phyloP scores from a whole-genome alignment of 2,329 filamentous ascomycete species.

The Raffaelea albimanens region DNA sequence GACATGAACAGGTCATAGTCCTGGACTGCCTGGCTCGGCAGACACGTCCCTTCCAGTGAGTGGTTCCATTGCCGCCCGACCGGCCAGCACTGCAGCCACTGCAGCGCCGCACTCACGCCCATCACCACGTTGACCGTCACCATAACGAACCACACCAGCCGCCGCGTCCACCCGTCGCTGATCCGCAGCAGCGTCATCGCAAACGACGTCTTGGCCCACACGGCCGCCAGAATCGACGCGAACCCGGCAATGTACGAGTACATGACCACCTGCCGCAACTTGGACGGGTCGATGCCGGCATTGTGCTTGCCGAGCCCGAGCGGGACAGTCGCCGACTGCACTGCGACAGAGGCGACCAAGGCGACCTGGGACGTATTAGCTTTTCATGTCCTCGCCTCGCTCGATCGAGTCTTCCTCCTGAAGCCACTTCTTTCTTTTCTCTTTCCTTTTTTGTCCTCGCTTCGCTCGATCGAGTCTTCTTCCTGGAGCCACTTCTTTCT shows the following conservation, averaged over 20 bases:
- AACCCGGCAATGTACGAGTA: slow-evolving; percentile 3
- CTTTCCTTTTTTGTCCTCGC: no score
- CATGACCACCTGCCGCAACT: slow-evolving; percentile 1
- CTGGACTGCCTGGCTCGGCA: slow-evolving; percentile 19
- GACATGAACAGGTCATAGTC: slow-evolving; percentile 22
- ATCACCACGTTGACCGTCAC: slow-evolving; percentile 20
- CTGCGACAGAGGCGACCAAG: not conserved
- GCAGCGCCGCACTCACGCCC: slow-evolving; percentile 17
- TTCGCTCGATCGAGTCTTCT: no score
- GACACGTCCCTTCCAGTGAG: slow-evolving; percentile 18
- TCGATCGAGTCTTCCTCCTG: no score
- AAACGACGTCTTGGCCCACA: slow-evolving; percentile 8
- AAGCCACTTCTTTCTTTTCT: no score
- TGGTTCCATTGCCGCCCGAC: slow-evolving; percentile 20
- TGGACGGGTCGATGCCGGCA: not conserved
- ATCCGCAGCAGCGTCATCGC: slow-evolving; percentile 9
- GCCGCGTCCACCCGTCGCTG: slow-evolving; percentile 4
- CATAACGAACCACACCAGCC: slow-evolving; percentile 19
- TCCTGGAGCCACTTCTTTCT: no score
- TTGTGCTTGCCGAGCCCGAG: slow-evolving; percentile 4
- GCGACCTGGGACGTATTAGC: not conserved
- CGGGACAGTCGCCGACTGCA: slow-evolving; percentile 3
- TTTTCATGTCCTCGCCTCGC: no score
- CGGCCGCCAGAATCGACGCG: slow-evolving; percentile 3
- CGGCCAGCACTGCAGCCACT: slow-evolving; percentile 22